phyloP scores from a whole-genome alignment of 805 yeast genomes.

The Pichia californica region DNA sequence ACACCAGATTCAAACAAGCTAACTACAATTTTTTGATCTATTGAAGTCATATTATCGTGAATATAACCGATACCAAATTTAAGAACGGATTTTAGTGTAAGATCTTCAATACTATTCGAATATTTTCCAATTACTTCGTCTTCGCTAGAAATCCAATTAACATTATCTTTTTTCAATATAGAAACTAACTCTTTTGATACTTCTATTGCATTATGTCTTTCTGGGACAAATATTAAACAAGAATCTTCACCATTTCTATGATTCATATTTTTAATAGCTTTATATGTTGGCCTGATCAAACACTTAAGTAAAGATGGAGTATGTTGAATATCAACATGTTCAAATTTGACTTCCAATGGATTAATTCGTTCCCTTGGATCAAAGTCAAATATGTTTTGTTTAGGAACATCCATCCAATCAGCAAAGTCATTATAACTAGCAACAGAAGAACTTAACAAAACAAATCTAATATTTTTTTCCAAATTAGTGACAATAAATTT shows the following conservation, averaged over 20 bases:
- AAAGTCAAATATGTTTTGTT: conserved; percentile 60
- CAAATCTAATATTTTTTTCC: conserved; percentile 51
- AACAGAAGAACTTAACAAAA: conserved; percentile 65
- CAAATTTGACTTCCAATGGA: conserved; percentile 54
- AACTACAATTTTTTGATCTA: conserved; percentile 52
- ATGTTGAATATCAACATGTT: conserved; percentile 40
- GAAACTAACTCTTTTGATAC: conserved; percentile 41
- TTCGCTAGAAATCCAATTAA: conserved; percentile 33
- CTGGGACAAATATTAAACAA: conserved; percentile 51
- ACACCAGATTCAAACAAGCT: conserved; percentile 44
- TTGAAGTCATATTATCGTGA: conserved; percentile 48
- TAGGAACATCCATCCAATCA: conserved; percentile 77
- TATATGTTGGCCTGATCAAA: conserved; percentile 44
- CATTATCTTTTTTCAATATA: conserved; percentile 27
- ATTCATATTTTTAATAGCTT: conserved; percentile 32
- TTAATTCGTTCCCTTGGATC: conserved; percentile 52
- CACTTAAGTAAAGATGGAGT: conserved; percentile 46
- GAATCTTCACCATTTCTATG: conserved; percentile 26
- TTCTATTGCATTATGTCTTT: conserved; percentile 47
- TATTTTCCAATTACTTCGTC: conserved; percentile 35
- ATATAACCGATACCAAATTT: conserved; percentile 58
- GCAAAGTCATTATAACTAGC: conserved; percentile 74
- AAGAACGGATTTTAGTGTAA: conserved; percentile 37
- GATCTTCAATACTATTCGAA: conserved; percentile 41
- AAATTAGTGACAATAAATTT: conserved; percentile 61